These are phyloP conservation scores for Choiromyces venosus DNA, from an alignment of 495 filamentous ascomycete genomes.

Conservation along the genomic window DNA sequence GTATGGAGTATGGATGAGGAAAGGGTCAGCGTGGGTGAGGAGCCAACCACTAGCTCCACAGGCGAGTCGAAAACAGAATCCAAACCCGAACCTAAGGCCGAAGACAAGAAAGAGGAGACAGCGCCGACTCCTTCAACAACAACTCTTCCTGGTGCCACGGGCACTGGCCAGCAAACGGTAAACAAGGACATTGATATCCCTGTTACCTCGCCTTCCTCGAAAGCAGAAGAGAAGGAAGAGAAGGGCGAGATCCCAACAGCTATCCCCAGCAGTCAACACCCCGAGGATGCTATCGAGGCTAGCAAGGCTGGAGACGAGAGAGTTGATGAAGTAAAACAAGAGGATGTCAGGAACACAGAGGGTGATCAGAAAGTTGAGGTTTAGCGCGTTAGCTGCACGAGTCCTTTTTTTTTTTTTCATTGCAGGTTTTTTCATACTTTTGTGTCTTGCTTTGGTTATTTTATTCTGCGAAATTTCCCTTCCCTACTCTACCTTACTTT, in stretches of 20 bases:
- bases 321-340: background rate
- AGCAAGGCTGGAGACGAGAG: background rate
- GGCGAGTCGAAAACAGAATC: background rate
- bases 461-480: background rate
- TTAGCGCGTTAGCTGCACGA: slow-evolving; percentile 5
- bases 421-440: background rate
- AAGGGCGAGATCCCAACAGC: slow-evolving; percentile 10
- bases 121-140: slow-evolving; percentile 7
- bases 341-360: slow-evolving; percentile 11
- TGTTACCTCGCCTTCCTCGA: background rate
- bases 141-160: slow-evolving; percentile 19
- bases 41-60: background rate
- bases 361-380: slow-evolving; percentile 27
- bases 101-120: background rate
- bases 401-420: background rate
- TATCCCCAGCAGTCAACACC: slow-evolving; percentile 17
- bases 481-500: background rate
- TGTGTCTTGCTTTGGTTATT: background rate
- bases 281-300: slow-evolving; percentile 21
- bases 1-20: slow-evolving; percentile 35
- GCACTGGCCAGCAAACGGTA: slow-evolving; percentile 15
- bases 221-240: slow-evolving; percentile 14
- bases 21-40: slow-evolving; percentile 1
- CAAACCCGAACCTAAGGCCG: slow-evolving; percentile 1
- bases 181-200: background rate